phyloP scores from a whole-genome alignment of 2,329 filamentous ascomycete genomes.

The Aureobasidium sp. region DNA sequence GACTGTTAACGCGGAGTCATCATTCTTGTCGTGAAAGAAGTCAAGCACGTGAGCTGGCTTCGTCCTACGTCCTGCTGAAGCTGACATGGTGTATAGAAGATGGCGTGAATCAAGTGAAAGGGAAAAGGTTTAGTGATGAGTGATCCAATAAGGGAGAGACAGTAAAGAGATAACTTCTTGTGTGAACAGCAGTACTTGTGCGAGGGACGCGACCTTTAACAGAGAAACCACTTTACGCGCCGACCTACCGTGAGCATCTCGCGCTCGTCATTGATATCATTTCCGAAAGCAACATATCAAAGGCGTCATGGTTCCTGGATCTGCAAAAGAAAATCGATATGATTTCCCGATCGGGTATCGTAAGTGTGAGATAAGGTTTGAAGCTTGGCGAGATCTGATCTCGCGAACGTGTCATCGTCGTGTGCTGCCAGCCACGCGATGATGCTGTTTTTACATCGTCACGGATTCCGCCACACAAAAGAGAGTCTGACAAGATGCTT shows the following conservation, averaged over 20 bases:
- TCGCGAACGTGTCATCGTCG: not conserved
- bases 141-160: not conserved
- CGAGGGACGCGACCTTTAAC: not conserved
- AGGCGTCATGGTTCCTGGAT: constrained; percentile 11
- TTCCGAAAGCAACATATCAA: not conserved
- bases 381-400: not conserved
- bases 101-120: not conserved
- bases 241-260: constrained; percentile 1
- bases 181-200: not conserved
- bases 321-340: not conserved
- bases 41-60: constrained; percentile 20
- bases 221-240: constrained; percentile 11
- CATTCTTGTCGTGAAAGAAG: constrained; percentile 26
- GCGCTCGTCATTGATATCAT: constrained; percentile 8
- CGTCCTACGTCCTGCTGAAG: constrained; percentile 9
- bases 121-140: not conserved
- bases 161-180: not conserved
- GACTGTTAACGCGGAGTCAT: constrained; percentile 25
- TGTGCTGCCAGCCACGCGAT: constrained; percentile 2
- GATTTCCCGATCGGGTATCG: not conserved
- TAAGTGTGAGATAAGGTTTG: constrained; percentile 1
- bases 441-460: not conserved
- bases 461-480: not conserved
- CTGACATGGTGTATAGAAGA: not conserved
- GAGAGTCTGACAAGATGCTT: too few species aligned